Evolutionary conservation across 257 asterid genomes (phyloP), one percentile per base, ranked within the genome.

Genomic region (Nicotiana attenuata): DNA sequence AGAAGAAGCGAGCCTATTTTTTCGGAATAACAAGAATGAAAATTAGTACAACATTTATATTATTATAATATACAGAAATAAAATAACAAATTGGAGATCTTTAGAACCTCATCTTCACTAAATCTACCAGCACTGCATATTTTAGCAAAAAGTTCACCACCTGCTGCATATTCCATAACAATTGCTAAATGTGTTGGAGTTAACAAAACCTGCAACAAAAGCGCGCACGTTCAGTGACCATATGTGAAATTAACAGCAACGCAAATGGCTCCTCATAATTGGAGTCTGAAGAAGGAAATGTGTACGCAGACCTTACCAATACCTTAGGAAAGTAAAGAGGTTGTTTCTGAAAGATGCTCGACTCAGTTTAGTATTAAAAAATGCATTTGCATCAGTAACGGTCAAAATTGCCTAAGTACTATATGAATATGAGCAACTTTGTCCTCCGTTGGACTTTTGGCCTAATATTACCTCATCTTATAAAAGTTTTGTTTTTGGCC

Each of bases 21-120:
- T 71, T 45, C 0, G 60, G 7, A 71, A 71, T 6, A 29, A 6
- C 20, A 71, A 71, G 45, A 6, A 35, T 7, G 78, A 22, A 20
- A 1, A 3, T 22, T 20, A 71, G 60, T 45, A 29, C 33, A 71
- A 20, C 20, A 2, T 20, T 11, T 38, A 38, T 33, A 47, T 45
- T 71, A 1, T 41, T 13, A 41, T 20, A 19, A 41, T 13, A 7
- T n/a, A 41, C 14, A 16, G 81, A 11, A 71, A 47, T 7, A 29
- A 64, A 8, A 73, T 22, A 5, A 60, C 47, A 2, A 29, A 7
- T 4, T 35, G 13, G 3, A 66, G 68, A 14, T 35, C 41, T 35
- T 35, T 41, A 20, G 31, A 93, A 93, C 99, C 94, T 95, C 99
- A 35, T 95, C 99, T 85, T 95, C 99, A 79, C 57, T 86, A 85